Conservation (phyloP, 192 early-diverging fungal species). For the Mortierella hygrophila region DNA sequence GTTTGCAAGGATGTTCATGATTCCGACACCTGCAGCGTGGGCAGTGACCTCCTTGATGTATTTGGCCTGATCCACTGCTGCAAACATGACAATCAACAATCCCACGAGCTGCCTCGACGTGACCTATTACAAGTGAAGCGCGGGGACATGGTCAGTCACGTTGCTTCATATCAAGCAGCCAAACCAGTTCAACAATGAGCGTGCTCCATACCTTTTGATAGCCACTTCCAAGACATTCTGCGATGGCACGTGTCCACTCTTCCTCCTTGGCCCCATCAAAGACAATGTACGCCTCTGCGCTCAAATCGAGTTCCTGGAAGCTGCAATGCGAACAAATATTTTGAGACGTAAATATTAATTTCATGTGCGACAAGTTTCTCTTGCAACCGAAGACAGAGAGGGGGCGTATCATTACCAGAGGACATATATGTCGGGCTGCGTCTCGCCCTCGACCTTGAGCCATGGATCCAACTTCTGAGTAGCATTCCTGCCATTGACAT, state of each 20-base stretch:
- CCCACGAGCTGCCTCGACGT: slow-evolving; percentile 90
- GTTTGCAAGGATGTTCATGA: slow-evolving; percentile 89
- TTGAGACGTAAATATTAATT: neutral
- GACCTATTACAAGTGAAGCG: slow-evolving; percentile 50
- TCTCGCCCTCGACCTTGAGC: slow-evolving; percentile 64
- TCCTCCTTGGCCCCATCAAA: slow-evolving; percentile 83
- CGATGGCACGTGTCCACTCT: slow-evolving; percentile 84
- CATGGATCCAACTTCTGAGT: slow-evolving; percentile 72
- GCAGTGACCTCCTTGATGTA: slow-evolving; percentile 74
- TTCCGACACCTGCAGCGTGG: slow-evolving; percentile 83
- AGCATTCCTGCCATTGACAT: slow-evolving; percentile 84
- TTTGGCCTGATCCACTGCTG: slow-evolving; percentile 60
- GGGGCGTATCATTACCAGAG: slow-evolving; percentile 67
- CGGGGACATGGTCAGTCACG: neutral
- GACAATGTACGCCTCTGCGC: slow-evolving; percentile 87
- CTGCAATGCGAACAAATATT: slow-evolving; percentile 56
- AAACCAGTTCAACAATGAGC: neutral
- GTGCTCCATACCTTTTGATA: slow-evolving; percentile 25
- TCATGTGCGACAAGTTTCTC: neutral
- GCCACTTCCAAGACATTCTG: slow-evolving; percentile 68
- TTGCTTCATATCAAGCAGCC: neutral
- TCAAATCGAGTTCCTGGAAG: slow-evolving; percentile 93
- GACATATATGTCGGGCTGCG: slow-evolving; percentile 75
- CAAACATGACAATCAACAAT: slow-evolving; percentile 89
- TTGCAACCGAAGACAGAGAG: no score